Evolutionary conservation across 495 filamentous ascomycete species (phyloP).

Genomic region (Pyrenula massariospora): DNA sequence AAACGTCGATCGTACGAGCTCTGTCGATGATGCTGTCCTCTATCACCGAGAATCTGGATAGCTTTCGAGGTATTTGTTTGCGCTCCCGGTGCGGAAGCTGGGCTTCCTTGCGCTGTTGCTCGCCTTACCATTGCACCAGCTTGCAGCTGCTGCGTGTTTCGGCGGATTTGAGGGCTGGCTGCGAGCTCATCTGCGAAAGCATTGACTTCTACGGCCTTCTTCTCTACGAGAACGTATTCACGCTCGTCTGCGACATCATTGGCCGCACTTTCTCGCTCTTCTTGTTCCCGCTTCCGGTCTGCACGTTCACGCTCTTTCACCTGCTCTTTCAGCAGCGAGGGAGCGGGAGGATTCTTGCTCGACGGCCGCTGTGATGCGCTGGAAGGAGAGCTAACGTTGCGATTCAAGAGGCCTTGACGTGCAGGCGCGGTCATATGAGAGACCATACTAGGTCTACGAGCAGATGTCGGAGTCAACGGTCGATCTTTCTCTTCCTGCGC

Average conservation of each 20-base stretch:
- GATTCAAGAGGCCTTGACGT: constrained; percentile 37
- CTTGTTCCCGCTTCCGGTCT: constrained; percentile 21
- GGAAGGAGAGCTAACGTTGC: constrained; percentile 6
- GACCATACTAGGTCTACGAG: constrained; percentile 29
- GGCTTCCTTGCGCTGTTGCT: constrained; percentile 51
- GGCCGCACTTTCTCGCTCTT: constrained; percentile 63
- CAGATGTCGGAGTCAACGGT: constrained; percentile 11
- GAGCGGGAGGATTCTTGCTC: constrained; percentile 21
- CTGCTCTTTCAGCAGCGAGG: constrained; percentile 30
- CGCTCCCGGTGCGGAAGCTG: constrained; percentile 41
- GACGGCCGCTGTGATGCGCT: constrained; percentile 4
- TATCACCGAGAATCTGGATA: constrained; percentile 56
- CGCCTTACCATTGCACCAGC: constrained; percentile 49
- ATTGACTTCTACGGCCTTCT: constrained; percentile 88
- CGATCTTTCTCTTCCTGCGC: constrained; percentile 14
- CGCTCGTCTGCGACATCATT: constrained; percentile 83
- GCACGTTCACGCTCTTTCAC: constrained; percentile 15
- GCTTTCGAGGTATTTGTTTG: constrained; percentile 43
- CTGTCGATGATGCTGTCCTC: constrained; percentile 49
- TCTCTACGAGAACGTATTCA: constrained; percentile 94
- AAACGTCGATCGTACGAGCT: constrained; percentile 72
- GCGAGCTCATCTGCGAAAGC: constrained; percentile 92
- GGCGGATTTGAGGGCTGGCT: constrained; percentile 51
- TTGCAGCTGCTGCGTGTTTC: constrained; percentile 21
- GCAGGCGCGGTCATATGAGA: constrained; percentile 50